Base-by-base conservation (phyloP, 2,329 filamentous ascomycete genomes). In the Lojkania enalia region DNA sequence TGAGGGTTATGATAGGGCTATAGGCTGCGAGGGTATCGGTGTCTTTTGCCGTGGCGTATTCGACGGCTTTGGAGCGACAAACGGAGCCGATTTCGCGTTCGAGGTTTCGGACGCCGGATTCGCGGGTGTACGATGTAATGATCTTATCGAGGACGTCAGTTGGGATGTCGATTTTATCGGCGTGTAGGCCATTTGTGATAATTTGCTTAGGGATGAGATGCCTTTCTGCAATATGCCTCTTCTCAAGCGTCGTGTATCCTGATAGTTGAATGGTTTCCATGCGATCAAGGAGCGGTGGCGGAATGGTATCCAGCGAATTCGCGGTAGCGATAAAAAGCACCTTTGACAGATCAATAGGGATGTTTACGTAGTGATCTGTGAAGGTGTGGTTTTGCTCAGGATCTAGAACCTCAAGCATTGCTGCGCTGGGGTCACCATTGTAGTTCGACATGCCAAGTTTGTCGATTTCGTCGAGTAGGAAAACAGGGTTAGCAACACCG, bases 181-280 rank as follows among this genome's bases (percentile, higher is more conserved):
- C 77, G 37, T 78, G 77, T 39, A 99, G 82, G 19, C 94, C 94
- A 64, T 99, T 99, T 42, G 88, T 87, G 38, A 84, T 85, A 60
- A 97, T 86, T 69, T 99, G 94, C 74, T 97, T 99, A 11, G 94
- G 94, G 15, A 99, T 85, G n/a, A 99, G 78, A 70, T 99, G 94
- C 58, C 87, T 86, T 58, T 85, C 84, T 13, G 94, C 92, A 65
- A 99, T 99, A 68, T 96, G 90, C 45, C 90, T 83, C 76, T 99
- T 99, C 76, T 99, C 94, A 14, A 97, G 80, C 4, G 91, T 96
- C 0, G 94, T 99, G 75, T 99, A 99, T 55, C 94, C 94, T 1
- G 90, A 89, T 16, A 99, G 81, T 54, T 88, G 82, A 42, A 99
- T 96, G 5, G 86, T 95, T 73, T 99, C 94, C 92, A 99, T 96